Conservation (phyloP, 1,139 yeast genomes). For the Suhomyces ambrosiae region DNA sequence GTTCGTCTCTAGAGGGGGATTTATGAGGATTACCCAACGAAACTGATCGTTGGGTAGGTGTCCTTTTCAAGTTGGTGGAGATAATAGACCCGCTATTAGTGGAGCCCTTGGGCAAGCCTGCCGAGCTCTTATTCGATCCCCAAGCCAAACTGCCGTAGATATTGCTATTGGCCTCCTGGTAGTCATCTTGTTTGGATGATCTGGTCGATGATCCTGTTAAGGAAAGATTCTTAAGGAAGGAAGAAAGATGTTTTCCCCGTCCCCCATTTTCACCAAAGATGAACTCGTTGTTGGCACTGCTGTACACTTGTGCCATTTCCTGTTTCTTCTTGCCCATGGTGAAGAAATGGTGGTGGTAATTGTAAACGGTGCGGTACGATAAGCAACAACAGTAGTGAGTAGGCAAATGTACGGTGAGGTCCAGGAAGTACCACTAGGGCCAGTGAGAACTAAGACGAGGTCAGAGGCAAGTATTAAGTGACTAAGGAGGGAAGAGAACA, state of each 20-base stretch:
- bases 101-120: constrained; percentile 6
- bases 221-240: constrained; percentile 57
- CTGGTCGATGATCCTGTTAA: constrained; percentile 24
- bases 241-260: constrained; percentile 60
- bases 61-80: constrained; percentile 14
- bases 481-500: too few relatives aligned
- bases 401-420: too few relatives aligned
- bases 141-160: constrained; percentile 46
- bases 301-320: constrained; percentile 64
- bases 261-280: constrained; percentile 72
- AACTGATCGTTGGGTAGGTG: constrained; percentile 26
- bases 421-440: too few relatives aligned
- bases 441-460: too few relatives aligned
- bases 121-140: constrained; percentile 16
- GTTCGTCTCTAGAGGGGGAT: constrained; percentile 12
- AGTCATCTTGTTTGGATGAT: constrained; percentile 20
- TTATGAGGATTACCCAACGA: constrained; percentile 24
- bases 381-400: too few relatives aligned
- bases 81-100: constrained; percentile 22
- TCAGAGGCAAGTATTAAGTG: too few relatives aligned
- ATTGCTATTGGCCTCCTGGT: constrained; percentile 37
- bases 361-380: constrained; percentile 1
- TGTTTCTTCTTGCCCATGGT: constrained; percentile 48
- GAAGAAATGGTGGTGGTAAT: not conserved
- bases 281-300: constrained; percentile 54